Evolutionary conservation across 2,329 filamentous ascomycete species (phyloP), one percentile per base, ranked within the genome.

Genomic region (Aureobasidium sp.): DNA sequence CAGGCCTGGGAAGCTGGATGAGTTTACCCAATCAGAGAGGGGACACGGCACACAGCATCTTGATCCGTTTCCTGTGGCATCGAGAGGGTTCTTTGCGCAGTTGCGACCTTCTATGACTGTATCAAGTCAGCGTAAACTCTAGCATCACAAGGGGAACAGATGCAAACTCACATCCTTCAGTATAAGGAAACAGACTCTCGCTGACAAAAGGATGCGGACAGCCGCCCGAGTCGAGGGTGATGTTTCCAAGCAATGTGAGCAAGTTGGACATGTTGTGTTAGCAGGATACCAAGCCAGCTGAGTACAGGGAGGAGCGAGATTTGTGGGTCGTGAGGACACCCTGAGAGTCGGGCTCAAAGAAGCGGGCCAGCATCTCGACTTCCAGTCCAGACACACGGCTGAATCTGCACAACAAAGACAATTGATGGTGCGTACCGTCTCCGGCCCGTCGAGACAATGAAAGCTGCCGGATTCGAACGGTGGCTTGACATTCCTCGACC

Each of bases 31-130:
- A 64, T 91, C 82, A 29, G 87, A 85, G 68, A 90, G 79, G 15
- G 91, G 91, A 71, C 91, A 96, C 60, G 91, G 91, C 55, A 96
- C 76, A 71, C 92, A 96, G 71, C 90, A 96, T 57, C 60, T 45
- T 3, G 67, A 63, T n/a, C 62, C 66, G 31, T 65, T 64, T 17
- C 51, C 57, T 11, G 60, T 58, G 15, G 51, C 33, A 27, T 65
- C 62, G 8, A 69, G 60, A 1, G 67, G 67, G 42, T 69, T 68
- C 6, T 60, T 54, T 6, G 67, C 67, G 43, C 67, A 69, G 35
- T 65, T 67, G 37, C 67, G 65, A 23, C 67, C 67, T 4, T 23
- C 62, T 4, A 45, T 19, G 49, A 63, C 67, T 69, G 37, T 27
- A 3, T 19, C 7, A 5, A 5, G 33, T 55, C 21, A 51, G 40